Evolutionary conservation across 176 grass and related monocot genomes (phyloP).

Genomic region (Eremochloa ophiuroides): DNA sequence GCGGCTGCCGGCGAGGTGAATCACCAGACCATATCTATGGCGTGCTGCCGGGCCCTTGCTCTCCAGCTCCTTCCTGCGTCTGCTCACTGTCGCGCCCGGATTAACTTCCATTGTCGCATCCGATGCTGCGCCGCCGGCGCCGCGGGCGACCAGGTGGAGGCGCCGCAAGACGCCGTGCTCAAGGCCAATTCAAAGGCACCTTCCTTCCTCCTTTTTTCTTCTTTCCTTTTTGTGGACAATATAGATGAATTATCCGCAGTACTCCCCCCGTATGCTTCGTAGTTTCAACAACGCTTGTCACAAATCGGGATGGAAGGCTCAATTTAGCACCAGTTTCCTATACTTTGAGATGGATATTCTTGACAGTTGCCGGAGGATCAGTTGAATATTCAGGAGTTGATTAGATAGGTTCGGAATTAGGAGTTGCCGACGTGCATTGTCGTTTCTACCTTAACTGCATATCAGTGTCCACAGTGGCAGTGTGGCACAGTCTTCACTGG

Average conservation of each 20-base stretch:
- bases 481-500: no score
- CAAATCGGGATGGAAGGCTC: neutral
- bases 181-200: slow-evolving; percentile 56
- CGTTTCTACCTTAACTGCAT: neutral
- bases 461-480: neutral
- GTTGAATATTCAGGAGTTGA: neutral
- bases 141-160: slow-evolving; percentile 37
- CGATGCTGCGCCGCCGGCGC: slow-evolving; percentile 34
- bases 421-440: neutral
- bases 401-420: neutral
- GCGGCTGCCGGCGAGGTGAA: neutral
- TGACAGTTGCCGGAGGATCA: neutral
- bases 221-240: neutral
- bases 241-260: neutral
- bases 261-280: neutral
- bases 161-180: slow-evolving; percentile 70
- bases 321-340: neutral
- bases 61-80: slow-evolving; percentile 9
- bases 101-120: neutral
- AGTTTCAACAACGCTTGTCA: neutral
- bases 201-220: neutral
- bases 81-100: neutral
- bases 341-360: neutral
- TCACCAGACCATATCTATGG: neutral
- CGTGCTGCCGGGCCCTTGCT: slow-evolving; percentile 20